phyloP scores from a whole-genome alignment of 257 asterid species.

The Datura wrightii region DNA sequence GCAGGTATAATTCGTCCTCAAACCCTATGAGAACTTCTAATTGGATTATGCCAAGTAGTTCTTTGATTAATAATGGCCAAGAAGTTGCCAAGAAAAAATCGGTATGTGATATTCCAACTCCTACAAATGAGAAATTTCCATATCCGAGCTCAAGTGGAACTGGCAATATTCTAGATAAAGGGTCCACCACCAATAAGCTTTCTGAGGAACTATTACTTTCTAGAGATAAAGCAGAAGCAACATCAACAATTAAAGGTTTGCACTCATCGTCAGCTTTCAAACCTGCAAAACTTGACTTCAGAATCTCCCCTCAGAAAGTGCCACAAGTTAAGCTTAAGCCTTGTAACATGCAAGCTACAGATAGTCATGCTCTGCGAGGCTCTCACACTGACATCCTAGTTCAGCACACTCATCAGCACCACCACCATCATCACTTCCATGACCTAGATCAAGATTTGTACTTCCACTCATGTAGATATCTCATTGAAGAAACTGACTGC shows the following conservation, averaged over 20 bases:
- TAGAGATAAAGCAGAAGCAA: slow-evolving; percentile 56
- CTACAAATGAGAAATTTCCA: slow-evolving; percentile 48
- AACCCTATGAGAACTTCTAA: slow-evolving; percentile 55
- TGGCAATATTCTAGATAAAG: slow-evolving; percentile 62
- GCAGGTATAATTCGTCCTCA: slow-evolving; percentile 74
- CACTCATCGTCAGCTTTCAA: slow-evolving; percentile 54
- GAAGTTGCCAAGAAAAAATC: slow-evolving; percentile 63
- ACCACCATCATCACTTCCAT: slow-evolving; percentile 45
- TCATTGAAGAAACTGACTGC: slow-evolving; percentile 55
- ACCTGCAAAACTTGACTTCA: slow-evolving; percentile 52
- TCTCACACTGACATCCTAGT: slow-evolving; percentile 43
- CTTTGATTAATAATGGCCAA: slow-evolving; percentile 49
- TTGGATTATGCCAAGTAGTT: slow-evolving; percentile 55
- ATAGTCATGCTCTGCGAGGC: slow-evolving; percentile 33
- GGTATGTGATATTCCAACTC: slow-evolving; percentile 44
- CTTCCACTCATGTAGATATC: slow-evolving; percentile 47
- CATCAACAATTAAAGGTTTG: slow-evolving; percentile 53
- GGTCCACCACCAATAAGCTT: slow-evolving; percentile 65
- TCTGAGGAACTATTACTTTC: slow-evolving; percentile 32
- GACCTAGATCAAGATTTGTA: slow-evolving; percentile 43
- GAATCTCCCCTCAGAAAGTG: slow-evolving; percentile 59
- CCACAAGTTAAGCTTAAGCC: slow-evolving; percentile 45
- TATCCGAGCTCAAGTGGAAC: slow-evolving; percentile 65
- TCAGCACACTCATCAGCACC: slow-evolving; percentile 52
- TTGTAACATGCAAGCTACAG: slow-evolving; percentile 48